These are phyloP conservation scores for Leptodermis oblonga DNA, from an alignment of 257 asterid genomes.

Conservation along the genomic window DNA sequence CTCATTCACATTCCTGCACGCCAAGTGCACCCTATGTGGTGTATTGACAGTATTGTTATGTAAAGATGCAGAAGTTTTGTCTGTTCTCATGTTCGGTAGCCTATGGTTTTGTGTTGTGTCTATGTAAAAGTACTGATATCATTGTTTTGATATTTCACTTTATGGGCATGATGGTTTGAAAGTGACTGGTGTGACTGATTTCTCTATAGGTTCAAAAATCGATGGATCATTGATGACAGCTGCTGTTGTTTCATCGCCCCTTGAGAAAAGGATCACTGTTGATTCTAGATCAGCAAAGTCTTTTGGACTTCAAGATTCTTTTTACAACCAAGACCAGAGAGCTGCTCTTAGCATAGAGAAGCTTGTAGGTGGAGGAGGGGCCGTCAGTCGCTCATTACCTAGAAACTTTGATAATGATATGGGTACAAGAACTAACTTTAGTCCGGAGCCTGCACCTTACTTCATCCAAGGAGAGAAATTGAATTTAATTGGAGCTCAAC, in stretches of 20 bases:
- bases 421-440: constrained; percentile 45
- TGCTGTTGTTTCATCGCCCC: constrained; percentile 50
- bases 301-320: constrained; percentile 53
- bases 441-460: constrained; percentile 48
- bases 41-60: too few species aligned
- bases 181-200: constrained; percentile 5
- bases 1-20: too few species aligned
- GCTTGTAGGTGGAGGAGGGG: constrained; percentile 43
- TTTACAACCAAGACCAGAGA: constrained; percentile 54
- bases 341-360: constrained; percentile 41
- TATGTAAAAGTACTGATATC: not conserved
- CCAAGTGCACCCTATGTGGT: too few species aligned
- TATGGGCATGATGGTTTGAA: constrained; percentile 6
- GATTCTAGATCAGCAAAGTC: constrained; percentile 53
- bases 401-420: constrained; percentile 56
- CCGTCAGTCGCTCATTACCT: constrained; percentile 66
- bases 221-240: constrained; percentile 46
- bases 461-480: constrained; percentile 54
- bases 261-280: constrained; percentile 45
- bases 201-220: constrained; percentile 50
- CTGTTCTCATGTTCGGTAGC: not conserved
- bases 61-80: not conserved
- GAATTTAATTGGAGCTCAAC: constrained; percentile 58
- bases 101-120: not conserved
- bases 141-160: not conserved